These are phyloP conservation scores for Rubia yunnanensis DNA, from an alignment of 257 asterid species.

Conservation along the genomic window DNA sequence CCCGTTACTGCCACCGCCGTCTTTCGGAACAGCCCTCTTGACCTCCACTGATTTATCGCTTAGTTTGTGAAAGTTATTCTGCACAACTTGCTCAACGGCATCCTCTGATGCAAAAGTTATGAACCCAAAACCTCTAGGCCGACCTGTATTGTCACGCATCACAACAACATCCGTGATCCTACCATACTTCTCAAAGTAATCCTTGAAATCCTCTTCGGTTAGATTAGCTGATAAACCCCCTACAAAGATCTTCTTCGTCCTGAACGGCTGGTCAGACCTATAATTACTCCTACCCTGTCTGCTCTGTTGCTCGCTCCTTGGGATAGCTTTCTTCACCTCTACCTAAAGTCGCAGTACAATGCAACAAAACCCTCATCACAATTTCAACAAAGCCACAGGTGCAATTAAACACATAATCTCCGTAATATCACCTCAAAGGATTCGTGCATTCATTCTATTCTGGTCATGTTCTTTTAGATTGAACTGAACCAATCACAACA, in stretches of 20 bases:
- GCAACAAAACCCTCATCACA: neutral
- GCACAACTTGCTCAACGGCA: conserved; percentile 73
- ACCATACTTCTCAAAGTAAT: conserved; percentile 77
- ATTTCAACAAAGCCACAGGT: neutral
- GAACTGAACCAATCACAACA: neutral
- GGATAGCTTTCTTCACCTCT: conserved; percentile 91
- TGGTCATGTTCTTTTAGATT: too few relatives aligned
- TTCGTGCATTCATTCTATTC: neutral
- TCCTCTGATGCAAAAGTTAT: conserved; percentile 81
- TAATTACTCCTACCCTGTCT: conserved; percentile 37
- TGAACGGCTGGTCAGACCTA: conserved; percentile 49
- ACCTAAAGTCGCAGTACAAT: conserved; percentile 35
- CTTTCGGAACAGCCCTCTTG: conserved; percentile 82
- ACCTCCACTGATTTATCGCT: conserved; percentile 84
- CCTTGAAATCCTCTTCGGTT: conserved; percentile 71
- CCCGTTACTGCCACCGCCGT: conserved; percentile 35
- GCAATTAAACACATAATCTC: neutral
- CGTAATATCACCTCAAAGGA: neutral
- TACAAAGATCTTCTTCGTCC: conserved; percentile 88
- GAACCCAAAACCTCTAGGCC: conserved; percentile 96
- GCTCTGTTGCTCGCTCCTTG: conserved; percentile 59
- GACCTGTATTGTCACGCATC: conserved; percentile 78
- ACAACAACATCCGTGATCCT: conserved; percentile 83
- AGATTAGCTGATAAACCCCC: conserved; percentile 82
- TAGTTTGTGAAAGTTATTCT: conserved; percentile 62